These are phyloP conservation scores for Aspergillus olivimuriae DNA, from an alignment of 495 filamentous ascomycete species.

Conservation along the genomic window DNA sequence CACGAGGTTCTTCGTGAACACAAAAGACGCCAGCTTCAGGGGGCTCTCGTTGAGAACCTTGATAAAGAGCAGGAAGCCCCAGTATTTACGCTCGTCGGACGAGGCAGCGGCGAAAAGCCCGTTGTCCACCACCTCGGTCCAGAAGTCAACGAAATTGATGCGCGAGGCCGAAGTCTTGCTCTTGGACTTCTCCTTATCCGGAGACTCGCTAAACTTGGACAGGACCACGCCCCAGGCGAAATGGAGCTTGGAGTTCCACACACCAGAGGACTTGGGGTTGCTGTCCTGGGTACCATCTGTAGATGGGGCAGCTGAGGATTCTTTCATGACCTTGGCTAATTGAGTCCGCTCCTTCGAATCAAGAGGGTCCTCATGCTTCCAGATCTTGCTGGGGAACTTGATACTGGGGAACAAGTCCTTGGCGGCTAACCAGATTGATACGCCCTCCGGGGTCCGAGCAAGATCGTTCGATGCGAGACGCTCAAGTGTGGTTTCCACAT, in stretches of 20 bases:
- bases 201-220: slow-evolving; percentile 28
- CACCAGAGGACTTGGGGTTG: slow-evolving; percentile 56
- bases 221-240: slow-evolving; percentile 85
- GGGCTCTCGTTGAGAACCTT: slow-evolving; percentile 54
- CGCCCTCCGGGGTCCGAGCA: slow-evolving; percentile 73
- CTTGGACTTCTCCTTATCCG: slow-evolving; percentile 21
- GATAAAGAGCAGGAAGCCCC: slow-evolving; percentile 80
- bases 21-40: slow-evolving; percentile 36
- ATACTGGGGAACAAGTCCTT: slow-evolving; percentile 56
- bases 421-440: slow-evolving; percentile 78
- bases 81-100: slow-evolving; percentile 82
- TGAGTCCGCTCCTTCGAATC: slow-evolving; percentile 51
- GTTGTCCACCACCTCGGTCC: slow-evolving; percentile 84
- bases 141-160: slow-evolving; percentile 66
- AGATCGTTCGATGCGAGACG: slow-evolving; percentile 56
- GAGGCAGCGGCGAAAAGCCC: slow-evolving; percentile 72
- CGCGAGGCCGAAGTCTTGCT: slow-evolving; percentile 29
- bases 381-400: slow-evolving; percentile 60
- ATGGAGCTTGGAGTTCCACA: slow-evolving; percentile 72
- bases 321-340: slow-evolving; percentile 72
- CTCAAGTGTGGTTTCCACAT: slow-evolving; percentile 55
- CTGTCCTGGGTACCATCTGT: slow-evolving; percentile 36
- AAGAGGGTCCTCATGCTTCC: slow-evolving; percentile 67
- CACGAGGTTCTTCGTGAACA: slow-evolving; percentile 81
- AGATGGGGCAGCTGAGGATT: slow-evolving; percentile 50